Base-by-base conservation (phyloP, 805 yeast species). In the Clavispora fructus region DNA sequence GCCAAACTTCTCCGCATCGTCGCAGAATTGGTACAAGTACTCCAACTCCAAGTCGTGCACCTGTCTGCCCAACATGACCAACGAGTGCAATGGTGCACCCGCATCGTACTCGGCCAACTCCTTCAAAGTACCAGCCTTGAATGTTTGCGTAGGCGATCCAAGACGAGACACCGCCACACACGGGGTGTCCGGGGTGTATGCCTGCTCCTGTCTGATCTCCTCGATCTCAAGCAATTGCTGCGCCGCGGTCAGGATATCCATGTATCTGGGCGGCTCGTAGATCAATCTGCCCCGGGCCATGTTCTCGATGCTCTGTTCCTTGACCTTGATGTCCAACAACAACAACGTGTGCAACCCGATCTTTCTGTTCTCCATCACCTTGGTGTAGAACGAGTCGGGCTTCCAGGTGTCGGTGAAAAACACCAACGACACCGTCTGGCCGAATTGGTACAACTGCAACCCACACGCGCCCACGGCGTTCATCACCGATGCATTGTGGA, bases 401-500 rank as follows among this genome's bases (percentile, higher is more conserved):
- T 88, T 85, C 98, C 99, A 92, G 48, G 73, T 71, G 17, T 92
- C 98, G 26, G 96, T 91, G 75, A 94, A 92, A 63, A 94, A 94
- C 2, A 94, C 98, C 63, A 94, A 73, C 1, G 97, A 89, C n/a
- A 92, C 92, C 10, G 98, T 90, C 69, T 94, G 98, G 9, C 99
- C 99, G 67, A 91, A 92, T 57, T 85, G 90, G 67, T 92, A 92
- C 48, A 92, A 74, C 66, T 92, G 99, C 54, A 94, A 76, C 19
- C 99, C 99, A 71, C 97, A 90, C 1, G 97, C 95, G 16, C 99
- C 99, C 25, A 92, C 96, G 0, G 98, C 99, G 62, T 92, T 92
- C 97, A 94, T 90, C 11, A 92, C 94, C 14, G 96, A 87, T 1
- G 99, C 99, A 65, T 92, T 92, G 69, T 92, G 99, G 49, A 92